Base-by-base conservation (phyloP, 1,139 yeast species). In the Cylindricascospora bacillispora region DNA sequence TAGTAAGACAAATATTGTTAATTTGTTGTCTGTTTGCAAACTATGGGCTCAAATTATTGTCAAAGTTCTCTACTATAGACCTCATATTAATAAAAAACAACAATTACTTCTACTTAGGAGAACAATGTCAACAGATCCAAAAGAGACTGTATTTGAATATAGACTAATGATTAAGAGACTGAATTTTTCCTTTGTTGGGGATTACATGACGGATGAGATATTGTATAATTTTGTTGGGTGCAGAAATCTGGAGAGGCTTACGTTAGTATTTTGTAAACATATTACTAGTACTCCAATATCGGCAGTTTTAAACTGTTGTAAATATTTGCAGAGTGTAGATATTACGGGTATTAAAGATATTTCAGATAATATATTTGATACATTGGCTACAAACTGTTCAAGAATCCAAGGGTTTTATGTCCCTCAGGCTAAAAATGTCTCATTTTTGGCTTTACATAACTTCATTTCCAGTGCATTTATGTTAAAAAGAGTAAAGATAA, bases 351-450 rank as follows among this genome's bases (percentile, higher is more conserved):
- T 83, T n/a, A 66, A 65, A 25, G 72, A 67, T 40, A 59, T 75
- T 17, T 60, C 67, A 9, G 94, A 86, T 57, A 73, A 67, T 30
- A 73, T 85, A 6, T 69, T 85, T 35, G 44, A 59, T 26, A 73
- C 81, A n/a, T 61, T 86, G 42, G 86, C 95, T 1, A 50, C 54
- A 10, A 66, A 71, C 48, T 85, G 95, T 52, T 68, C 70, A 22
- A 61, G 89, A 31, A 62, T 89, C 29, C 97, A 89, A 56, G 95
- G 95, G 1, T 62, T 86, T 28, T 86, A 86, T 49, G 93, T 93
- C 1, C 86, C 94, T 1, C 82, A 82, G 3, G 85, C 95, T 39
- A 71, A 70, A 17, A 58, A 62, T 16, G 75, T 89, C 3, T 63
- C 79, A 3, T 82, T 81, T 43, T 59, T 49, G 4, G 79, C 92